A percentile compares a stretch with the other conserved stretches of the same genome.
These are phyloP conservation scores for Russula vinacea DNA, from an alignment of 768 basidiomycete species.

Conservation along the genomic window DNA sequence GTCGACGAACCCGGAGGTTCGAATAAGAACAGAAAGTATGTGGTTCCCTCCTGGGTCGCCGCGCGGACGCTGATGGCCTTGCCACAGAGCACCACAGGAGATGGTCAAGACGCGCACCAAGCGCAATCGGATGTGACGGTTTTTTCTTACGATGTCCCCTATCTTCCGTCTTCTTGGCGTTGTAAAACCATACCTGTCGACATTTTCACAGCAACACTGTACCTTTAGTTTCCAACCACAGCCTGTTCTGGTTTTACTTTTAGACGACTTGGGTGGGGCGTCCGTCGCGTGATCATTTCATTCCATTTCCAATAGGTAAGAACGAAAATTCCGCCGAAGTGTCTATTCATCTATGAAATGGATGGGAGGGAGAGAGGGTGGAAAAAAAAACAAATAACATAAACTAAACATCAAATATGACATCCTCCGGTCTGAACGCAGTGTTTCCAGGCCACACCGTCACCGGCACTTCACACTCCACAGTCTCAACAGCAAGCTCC, in stretches of 20 bases:
- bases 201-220: constrained; percentile 18
- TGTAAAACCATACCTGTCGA: constrained; percentile 16
- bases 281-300: constrained; percentile 1
- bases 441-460: constrained; percentile 88
- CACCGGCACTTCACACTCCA: constrained; percentile 92
- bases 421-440: constrained; percentile 73
- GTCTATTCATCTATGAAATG: constrained; percentile 1
- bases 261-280: constrained; percentile 6
- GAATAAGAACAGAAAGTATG: constrained; percentile 28
- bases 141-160: not conserved
- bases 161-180: not conserved
- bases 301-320: no score
- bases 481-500: constrained; percentile 73
- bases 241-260: not conserved
- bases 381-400: constrained; percentile 3
- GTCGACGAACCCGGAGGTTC: constrained; percentile 29
- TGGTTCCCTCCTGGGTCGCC: not conserved
- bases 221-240: constrained; percentile 15
- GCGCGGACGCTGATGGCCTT: not conserved
- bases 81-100: constrained; percentile 28
- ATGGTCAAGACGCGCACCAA: constrained; percentile 21
- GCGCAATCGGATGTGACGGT: constrained; percentile 27
- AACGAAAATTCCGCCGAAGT: not conserved
- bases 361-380: not conserved
- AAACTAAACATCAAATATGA: constrained; percentile 66